These are phyloP conservation scores for Paspalum vaginatum DNA, from an alignment of 176 grass and related monocot species.

Conservation along the genomic window DNA sequence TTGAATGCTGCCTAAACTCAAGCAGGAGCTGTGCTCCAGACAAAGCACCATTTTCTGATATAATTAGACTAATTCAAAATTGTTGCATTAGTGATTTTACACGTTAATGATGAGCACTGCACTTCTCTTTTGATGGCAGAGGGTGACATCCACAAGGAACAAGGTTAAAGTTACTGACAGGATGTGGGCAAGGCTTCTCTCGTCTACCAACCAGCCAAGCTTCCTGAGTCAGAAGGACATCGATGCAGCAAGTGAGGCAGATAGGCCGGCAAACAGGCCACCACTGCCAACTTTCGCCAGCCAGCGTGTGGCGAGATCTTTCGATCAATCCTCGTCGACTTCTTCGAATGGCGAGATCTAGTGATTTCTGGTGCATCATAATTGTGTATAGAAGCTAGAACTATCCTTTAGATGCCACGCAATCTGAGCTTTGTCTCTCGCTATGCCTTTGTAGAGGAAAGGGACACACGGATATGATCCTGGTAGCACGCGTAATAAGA, in stretches of 20 bases:
- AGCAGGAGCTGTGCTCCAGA: not conserved
- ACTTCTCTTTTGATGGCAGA: constrained; percentile 45
- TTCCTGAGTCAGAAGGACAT: constrained; percentile 69
- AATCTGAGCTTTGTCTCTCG: constrained; percentile 14
- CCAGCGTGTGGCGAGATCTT: constrained; percentile 21
- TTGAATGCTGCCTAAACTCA: no score
- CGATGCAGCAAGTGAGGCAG: constrained; percentile 46
- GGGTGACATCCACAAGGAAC: constrained; percentile 75
- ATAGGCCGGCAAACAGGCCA: constrained; percentile 51
- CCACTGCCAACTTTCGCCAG: constrained; percentile 4
- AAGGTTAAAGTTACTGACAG: constrained; percentile 69
- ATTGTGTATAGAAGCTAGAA: constrained; percentile 29
- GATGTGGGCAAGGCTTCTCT: constrained; percentile 84
- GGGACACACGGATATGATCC: not conserved
- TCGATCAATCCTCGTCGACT: constrained; percentile 19
- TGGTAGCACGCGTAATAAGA: not conserved
- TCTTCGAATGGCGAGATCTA: constrained; percentile 41
- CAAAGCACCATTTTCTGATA: not conserved
- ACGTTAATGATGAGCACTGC: not conserved
- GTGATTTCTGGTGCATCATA: not conserved
- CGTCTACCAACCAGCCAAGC: constrained; percentile 82
- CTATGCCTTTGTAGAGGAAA: not conserved
- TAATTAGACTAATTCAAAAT: not conserved
- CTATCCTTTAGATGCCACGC: constrained; percentile 9
- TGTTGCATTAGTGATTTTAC: not conserved